Base-by-base conservation (phyloP, 345 rosid species). In the Brassica carinata region DNA sequence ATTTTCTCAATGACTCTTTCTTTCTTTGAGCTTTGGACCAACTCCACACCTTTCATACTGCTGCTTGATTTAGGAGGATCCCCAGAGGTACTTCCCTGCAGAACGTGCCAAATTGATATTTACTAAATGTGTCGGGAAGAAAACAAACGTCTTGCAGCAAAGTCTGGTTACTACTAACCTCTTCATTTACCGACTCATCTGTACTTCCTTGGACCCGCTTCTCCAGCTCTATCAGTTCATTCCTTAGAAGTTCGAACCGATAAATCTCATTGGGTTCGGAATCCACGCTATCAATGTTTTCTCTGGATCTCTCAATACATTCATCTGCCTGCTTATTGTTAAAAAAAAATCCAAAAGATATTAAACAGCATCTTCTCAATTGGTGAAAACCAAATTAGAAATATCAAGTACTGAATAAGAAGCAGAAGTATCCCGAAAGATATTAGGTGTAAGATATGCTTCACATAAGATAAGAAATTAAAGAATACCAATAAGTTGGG, bases 211-310 rank as follows among this genome's bases (percentile, higher is more conserved):
- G 94, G 75, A 96, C 95, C 66, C 97, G 91, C 80, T 87, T 89
- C 85, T 96, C 98, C 69, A 96, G 97, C 85, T 96, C 97, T 72
- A 93, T 90, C 31, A 96, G 89, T 83, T 96, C 99, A 74, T 85
- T 93, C 85, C 94, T 90, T 30, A 96, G 79, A 76, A 89, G 82
- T 84, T 93, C 97, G 29, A 92, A 96, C 27, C 98, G 90, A 72
- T 62, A 85, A 57, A 96, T 87, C 76, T 92, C 98, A 87, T 76
- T 84, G 40, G 90, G 87, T 77, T 87, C 90, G 2, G 90, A 83
- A 71, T 82, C 85, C 30, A 62, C 71, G 72, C 79, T 70, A 79
- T 73, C 85, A 63, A 64, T 73, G 77, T 55, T 81, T 81, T 85
- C 74, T 70, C 74, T 77, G 30, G 72, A 79, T 79, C 80, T 79